Percentiles rank a stretch among this genome's conserved stretches.
Evolutionary conservation across 768 basidiomycete genomes (phyloP).

Genomic region (Pulveroboletus sp.): DNA sequence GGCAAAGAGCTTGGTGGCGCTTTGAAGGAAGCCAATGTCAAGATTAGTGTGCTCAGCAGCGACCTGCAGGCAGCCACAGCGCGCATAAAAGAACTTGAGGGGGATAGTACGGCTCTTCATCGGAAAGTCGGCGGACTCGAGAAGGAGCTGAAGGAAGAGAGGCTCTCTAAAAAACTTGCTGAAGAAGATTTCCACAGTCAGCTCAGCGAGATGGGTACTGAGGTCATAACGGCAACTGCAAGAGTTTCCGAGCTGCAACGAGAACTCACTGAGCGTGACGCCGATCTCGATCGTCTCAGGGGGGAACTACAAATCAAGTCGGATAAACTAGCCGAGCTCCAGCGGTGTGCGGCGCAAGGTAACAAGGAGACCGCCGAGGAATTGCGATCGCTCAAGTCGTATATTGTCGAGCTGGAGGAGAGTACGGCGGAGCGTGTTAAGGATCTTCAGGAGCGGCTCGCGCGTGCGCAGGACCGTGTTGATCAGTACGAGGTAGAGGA

Average conservation of each 20-base stretch:
- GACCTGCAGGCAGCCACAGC: constrained; percentile 51
- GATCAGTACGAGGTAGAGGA: constrained; percentile 41
- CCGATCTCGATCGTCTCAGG: constrained; percentile 27
- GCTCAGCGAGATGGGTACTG: constrained; percentile 27
- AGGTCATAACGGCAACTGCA: constrained; percentile 30
- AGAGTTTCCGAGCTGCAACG: constrained; percentile 41
- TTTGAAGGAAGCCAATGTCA: constrained; percentile 60
- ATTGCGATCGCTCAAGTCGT: constrained; percentile 40
- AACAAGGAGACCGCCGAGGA: constrained; percentile 29
- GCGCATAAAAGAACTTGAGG: constrained; percentile 58
- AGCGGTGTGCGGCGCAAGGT: constrained; percentile 21
- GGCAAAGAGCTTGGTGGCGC: constrained; percentile 67
- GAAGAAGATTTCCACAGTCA: constrained; percentile 37
- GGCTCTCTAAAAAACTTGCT: constrained; percentile 35
- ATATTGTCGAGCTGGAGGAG: constrained; percentile 57
- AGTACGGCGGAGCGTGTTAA: constrained; percentile 49
- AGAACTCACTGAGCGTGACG: constrained; percentile 40
- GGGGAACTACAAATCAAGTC: constrained; percentile 41
- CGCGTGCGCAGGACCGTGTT: constrained; percentile 41
- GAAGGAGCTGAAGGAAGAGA: constrained; percentile 52
- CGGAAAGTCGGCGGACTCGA: constrained; percentile 52
- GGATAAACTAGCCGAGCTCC: constrained; percentile 20
- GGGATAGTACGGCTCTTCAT: constrained; percentile 51
- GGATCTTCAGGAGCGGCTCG: constrained; percentile 52
- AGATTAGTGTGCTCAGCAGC: constrained; percentile 47